phyloP scores from a whole-genome alignment of 2,329 filamentous ascomycete genomes.

The Fusarium anthophilum region DNA sequence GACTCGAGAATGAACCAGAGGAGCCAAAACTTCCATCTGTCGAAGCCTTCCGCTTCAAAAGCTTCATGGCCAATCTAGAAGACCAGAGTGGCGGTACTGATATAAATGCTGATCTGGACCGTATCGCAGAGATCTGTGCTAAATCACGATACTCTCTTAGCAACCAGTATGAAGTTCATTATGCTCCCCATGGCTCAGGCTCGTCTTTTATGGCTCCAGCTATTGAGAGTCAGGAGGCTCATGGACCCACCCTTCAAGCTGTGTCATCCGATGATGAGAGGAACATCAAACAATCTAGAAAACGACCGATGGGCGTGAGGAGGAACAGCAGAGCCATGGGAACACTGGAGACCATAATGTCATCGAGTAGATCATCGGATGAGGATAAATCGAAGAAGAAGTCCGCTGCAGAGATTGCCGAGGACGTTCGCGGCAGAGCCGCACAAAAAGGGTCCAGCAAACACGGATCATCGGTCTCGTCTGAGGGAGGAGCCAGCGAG shows the following conservation, averaged over 20 bases:
- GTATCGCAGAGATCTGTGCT: constrained; percentile 74
- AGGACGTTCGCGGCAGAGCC: constrained; percentile 62
- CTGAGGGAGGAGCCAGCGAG: constrained; percentile 44
- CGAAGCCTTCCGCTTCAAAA: constrained; percentile 72
- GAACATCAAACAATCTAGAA: constrained; percentile 49
- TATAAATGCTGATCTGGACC: constrained; percentile 68
- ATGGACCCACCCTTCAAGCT: constrained; percentile 66
- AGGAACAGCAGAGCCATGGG: constrained; percentile 66
- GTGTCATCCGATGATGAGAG: constrained; percentile 67
- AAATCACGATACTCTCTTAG: constrained; percentile 71
- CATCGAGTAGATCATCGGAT: constrained; percentile 70
- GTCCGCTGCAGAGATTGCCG: constrained; percentile 64
- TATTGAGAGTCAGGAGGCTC: constrained; percentile 45
- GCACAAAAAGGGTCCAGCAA: constrained; percentile 49
- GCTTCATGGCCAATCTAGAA: constrained; percentile 67
- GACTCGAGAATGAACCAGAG: constrained; percentile 40
- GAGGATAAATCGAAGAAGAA: constrained; percentile 70
- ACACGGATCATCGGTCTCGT: constrained; percentile 46
- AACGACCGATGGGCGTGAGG: constrained; percentile 53
- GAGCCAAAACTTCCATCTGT: constrained; percentile 65
- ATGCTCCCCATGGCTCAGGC: constrained; percentile 69
- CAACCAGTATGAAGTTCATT: constrained; percentile 74
- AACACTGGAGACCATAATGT: constrained; percentile 73
- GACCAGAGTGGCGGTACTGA: constrained; percentile 53
- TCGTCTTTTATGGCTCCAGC: constrained; percentile 53